A percentile compares a stretch with the other conserved stretches of the same genome.
These are phyloP conservation scores for Alternaria alternata DNA, from an alignment of 2,329 filamentous ascomycete genomes.

Conservation along the genomic window DNA sequence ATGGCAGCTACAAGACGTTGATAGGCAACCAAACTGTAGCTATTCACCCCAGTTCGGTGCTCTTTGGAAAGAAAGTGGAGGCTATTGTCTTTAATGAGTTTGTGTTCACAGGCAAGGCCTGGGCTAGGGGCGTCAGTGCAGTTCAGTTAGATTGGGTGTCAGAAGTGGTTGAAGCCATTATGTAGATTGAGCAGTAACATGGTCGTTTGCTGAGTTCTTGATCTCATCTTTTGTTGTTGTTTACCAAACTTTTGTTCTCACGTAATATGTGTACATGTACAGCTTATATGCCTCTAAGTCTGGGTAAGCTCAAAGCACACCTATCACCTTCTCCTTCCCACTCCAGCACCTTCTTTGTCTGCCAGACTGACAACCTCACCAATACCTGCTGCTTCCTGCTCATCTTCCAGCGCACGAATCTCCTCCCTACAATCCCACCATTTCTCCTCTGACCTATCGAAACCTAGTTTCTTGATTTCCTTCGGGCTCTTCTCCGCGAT, in stretches of 20 bases:
- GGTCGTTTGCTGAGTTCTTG: not conserved
- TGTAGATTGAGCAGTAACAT: constrained; percentile 21
- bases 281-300: not conserved
- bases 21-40: constrained; percentile 68
- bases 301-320: not conserved
- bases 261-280: not conserved
- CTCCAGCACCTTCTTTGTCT: constrained; percentile 65
- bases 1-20: constrained; percentile 68
- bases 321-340: constrained; percentile 43
- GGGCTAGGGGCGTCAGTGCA: constrained; percentile 68
- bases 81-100: constrained; percentile 72
- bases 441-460: constrained; percentile 90
- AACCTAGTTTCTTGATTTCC: constrained; percentile 90
- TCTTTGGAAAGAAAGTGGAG: constrained; percentile 65
- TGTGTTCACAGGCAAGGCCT: constrained; percentile 70
- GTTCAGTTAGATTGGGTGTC: constrained; percentile 70
- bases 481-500: constrained; percentile 77
- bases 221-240: not conserved
- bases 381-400: constrained; percentile 94
- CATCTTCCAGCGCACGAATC: constrained; percentile 88
- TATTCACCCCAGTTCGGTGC: constrained; percentile 68
- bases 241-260: not conserved
- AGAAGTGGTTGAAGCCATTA: constrained; percentile 54
- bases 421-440: constrained; percentile 99
- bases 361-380: constrained; percentile 90